These are phyloP conservation scores for Cryphonectria radicalis DNA, from an alignment of 2,329 filamentous ascomycete species.

Conservation along the genomic window DNA sequence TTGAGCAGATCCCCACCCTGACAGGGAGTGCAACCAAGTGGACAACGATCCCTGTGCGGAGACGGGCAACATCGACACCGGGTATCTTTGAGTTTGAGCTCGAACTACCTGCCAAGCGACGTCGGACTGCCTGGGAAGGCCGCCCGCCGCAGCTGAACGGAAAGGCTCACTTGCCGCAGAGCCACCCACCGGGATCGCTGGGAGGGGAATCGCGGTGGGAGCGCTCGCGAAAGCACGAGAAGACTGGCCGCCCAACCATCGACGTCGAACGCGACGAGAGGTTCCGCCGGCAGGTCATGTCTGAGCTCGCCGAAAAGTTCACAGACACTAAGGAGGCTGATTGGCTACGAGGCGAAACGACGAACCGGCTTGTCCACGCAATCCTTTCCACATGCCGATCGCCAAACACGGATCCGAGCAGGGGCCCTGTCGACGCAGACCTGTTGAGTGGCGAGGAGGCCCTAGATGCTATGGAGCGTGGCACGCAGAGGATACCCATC, in stretches of 20 bases:
- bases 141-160: neutral
- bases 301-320: slow-evolving; percentile 23
- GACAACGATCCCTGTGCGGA: slow-evolving; percentile 25
- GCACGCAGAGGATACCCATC: slow-evolving; percentile 30
- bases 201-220: neutral
- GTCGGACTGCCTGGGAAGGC: slow-evolving; percentile 8
- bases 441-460: slow-evolving; percentile 26
- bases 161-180: neutral
- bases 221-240: neutral
- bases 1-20: neutral
- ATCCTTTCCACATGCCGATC: slow-evolving; percentile 28
- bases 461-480: slow-evolving; percentile 20
- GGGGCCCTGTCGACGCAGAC: slow-evolving; percentile 26
- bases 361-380: slow-evolving; percentile 27
- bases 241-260: slow-evolving; percentile 4
- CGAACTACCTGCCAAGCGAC: slow-evolving; percentile 23
- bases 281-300: slow-evolving; percentile 26
- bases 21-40: slow-evolving; percentile 26
- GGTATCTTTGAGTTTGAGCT: slow-evolving; percentile 28
- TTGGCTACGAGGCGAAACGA: slow-evolving; percentile 27
- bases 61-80: slow-evolving; percentile 25
- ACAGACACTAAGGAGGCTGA: slow-evolving; percentile 28
- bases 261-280: slow-evolving; percentile 20
- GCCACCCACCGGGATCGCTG: neutral
- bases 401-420: slow-evolving; percentile 26